Evolutionary conservation across 225 moss, liverwort and hornwort species (phyloP).

Genomic region (Polytrichum commune): DNA sequence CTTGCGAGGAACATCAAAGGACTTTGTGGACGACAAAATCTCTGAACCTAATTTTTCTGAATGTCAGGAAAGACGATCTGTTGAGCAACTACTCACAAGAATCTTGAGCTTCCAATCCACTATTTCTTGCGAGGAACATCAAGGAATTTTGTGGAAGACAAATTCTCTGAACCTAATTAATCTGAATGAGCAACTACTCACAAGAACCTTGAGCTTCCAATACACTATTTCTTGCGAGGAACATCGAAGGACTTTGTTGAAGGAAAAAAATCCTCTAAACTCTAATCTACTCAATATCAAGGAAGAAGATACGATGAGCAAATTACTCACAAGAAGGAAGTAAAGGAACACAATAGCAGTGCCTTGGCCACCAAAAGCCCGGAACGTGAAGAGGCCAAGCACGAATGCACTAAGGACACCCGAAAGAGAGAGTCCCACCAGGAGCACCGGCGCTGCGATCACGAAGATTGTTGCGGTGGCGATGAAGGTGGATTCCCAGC

Average conservation of each 20-base stretch:
- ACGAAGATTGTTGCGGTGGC: constrained; percentile 71
- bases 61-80: neutral
- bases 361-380: constrained; percentile 80
- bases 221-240: too few species aligned
- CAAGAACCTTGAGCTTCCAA: too few species aligned
- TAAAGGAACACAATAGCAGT: constrained; percentile 70
- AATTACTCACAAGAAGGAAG: constrained; percentile 52
- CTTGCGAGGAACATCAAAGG: too few species aligned
- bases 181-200: too few species aligned
- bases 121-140: too few species aligned
- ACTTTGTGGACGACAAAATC: too few species aligned
- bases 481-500: constrained; percentile 75
- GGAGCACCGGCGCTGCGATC: constrained; percentile 65
- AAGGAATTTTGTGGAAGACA: too few species aligned
- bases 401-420: constrained; percentile 77
- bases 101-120: neutral
- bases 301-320: neutral
- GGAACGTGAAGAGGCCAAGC: constrained; percentile 82
- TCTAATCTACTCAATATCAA: neutral
- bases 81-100: constrained; percentile 28
- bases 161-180: too few species aligned
- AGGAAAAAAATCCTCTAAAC: too few species aligned
- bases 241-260: too few species aligned
- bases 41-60: neutral
- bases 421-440: constrained; percentile 63